phyloP scores from a whole-genome alignment of 1,139 yeast species.

The Pichia cactophila region DNA sequence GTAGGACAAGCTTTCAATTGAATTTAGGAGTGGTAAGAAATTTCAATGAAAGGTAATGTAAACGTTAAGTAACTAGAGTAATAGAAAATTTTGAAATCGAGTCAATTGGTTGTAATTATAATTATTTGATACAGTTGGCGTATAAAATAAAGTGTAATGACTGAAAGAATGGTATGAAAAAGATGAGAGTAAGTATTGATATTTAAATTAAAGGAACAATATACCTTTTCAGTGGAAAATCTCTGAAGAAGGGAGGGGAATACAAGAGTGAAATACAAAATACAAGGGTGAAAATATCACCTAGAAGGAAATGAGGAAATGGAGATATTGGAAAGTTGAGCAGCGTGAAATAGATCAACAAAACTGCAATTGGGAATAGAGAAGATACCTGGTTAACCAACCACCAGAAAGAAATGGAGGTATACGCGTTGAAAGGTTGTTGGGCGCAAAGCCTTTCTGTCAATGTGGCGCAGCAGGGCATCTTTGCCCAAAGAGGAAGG shows the following conservation, averaged over 20 bases:
- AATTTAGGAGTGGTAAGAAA: neutral
- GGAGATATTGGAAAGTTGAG: neutral
- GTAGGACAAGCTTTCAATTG: neutral
- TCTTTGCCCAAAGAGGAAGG: neutral
- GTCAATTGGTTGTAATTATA: neutral
- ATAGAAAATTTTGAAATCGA: neutral
- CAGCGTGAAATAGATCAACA: neutral
- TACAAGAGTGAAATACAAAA: neutral
- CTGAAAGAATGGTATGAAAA: neutral
- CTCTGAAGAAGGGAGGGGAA: neutral
- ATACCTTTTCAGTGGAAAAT: neutral
- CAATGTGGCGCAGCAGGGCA: neutral
- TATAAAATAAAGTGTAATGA: neutral
- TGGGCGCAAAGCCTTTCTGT: no score
- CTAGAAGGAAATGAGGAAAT: no score
- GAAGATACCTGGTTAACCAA: no score
- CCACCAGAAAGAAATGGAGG: no score
- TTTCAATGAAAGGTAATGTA: neutral
- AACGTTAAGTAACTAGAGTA: neutral
- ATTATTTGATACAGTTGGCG: neutral
- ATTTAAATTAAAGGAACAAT: neutral
- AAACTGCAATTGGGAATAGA: neutral
- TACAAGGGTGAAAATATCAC: neutral
- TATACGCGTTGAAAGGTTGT: no score
- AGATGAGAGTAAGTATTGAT: neutral